Percentiles rank a stretch among this genome's conserved stretches.
Conservation (phyloP, 2,329 filamentous ascomycete species). For the Penicillium glabrum region DNA sequence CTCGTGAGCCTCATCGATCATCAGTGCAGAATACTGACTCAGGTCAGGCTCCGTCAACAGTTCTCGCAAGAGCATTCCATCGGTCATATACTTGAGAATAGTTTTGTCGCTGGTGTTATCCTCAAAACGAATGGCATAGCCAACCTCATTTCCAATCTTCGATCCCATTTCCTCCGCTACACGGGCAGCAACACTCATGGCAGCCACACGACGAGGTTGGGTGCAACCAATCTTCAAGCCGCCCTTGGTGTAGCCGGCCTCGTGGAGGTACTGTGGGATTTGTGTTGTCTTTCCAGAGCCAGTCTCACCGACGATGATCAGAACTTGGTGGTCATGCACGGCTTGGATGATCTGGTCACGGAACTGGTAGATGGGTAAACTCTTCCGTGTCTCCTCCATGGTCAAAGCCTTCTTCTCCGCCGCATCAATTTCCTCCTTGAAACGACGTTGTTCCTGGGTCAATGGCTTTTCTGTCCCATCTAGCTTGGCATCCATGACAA, state of each 20-base stretch:
- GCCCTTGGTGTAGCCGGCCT: slow-evolving; percentile 82
- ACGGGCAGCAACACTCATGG: slow-evolving; percentile 95
- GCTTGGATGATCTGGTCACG: slow-evolving; percentile 84
- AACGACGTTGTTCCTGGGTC: slow-evolving; percentile 73
- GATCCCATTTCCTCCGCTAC: slow-evolving; percentile 92
- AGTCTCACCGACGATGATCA: slow-evolving; percentile 93
- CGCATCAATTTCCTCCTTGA: slow-evolving; percentile 79
- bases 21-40: slow-evolving; percentile 77
- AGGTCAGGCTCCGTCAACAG: slow-evolving; percentile 87
- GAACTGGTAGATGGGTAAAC: slow-evolving; percentile 85
- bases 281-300: slow-evolving; percentile 96
- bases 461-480: slow-evolving; percentile 69
- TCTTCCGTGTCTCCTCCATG: slow-evolving; percentile 90
- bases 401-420: slow-evolving; percentile 84
- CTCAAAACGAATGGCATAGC: slow-evolving; percentile 93
- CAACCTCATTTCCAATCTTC: slow-evolving; percentile 87
- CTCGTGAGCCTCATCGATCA: slow-evolving; percentile 98
- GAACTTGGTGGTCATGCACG: slow-evolving; percentile 77
- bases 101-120: slow-evolving; percentile 90
- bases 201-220: slow-evolving; percentile 90
- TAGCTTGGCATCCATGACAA: slow-evolving; percentile 71
- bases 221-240: slow-evolving; percentile 89
- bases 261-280: slow-evolving; percentile 87
- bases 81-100: slow-evolving; percentile 92
- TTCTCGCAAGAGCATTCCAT: slow-evolving; percentile 89